Percentiles rank a stretch among this genome's conserved stretches.
Evolutionary conservation across 1,284 basidiomycete species (phyloP).

Genomic region (Rhodotorula sp.): DNA sequence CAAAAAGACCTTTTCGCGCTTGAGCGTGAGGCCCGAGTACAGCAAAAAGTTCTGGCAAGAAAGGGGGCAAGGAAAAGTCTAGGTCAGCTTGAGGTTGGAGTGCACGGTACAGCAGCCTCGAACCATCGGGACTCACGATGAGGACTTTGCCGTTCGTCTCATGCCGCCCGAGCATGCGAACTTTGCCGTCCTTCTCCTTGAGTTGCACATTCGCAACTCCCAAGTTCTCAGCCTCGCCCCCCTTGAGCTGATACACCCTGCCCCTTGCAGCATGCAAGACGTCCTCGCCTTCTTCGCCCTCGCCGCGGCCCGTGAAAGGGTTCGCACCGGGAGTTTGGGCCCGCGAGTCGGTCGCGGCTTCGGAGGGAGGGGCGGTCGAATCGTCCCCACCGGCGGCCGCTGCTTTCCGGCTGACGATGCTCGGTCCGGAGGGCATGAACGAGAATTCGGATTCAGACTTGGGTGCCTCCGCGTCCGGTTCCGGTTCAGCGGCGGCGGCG

Average conservation of each 20-base stretch:
- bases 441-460: not conserved
- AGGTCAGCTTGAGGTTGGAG: no score
- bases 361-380: not conserved
- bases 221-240: constrained; percentile 11
- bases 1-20: constrained; percentile 36
- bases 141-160: constrained; percentile 40
- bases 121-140: constrained; percentile 30
- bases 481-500: not conserved
- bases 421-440: not conserved
- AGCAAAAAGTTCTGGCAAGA: constrained; percentile 40
- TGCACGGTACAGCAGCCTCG: no score
- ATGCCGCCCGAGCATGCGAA: constrained; percentile 40
- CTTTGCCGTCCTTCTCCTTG: constrained; percentile 37
- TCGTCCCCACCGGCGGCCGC: constrained; percentile 4
- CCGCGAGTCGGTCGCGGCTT: constrained; percentile 7
- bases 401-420: not conserved
- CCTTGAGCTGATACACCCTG: constrained; percentile 26
- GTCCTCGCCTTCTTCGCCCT: constrained; percentile 37
- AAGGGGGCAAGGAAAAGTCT: not conserved
- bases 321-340: constrained; percentile 27
- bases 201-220: constrained; percentile 36
- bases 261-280: constrained; percentile 11
- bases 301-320: constrained; percentile 33
- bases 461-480: not conserved
- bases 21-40: constrained; percentile 15